Percentiles rank a stretch among this genome's conserved stretches.
Conservation (phyloP, 331 rosid genomes). For the Acacia pycnantha region DNA sequence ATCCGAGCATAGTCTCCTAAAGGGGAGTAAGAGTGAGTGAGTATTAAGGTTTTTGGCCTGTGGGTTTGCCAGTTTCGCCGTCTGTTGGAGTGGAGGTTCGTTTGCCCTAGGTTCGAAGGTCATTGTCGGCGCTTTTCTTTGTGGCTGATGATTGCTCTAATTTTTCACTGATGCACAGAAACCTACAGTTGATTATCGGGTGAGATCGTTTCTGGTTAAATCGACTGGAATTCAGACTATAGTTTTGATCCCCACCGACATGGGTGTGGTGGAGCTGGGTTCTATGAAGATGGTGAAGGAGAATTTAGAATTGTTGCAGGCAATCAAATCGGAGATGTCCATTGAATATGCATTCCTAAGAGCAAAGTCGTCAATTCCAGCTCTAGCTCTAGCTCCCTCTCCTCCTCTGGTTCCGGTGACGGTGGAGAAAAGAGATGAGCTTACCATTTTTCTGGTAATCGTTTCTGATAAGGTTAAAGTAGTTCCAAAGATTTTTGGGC, state of each 20-base stretch:
- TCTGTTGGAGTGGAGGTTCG: too few relatives aligned
- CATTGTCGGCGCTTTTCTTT: conserved; percentile 40
- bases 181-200: conserved; percentile 56
- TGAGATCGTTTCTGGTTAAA: conserved; percentile 68
- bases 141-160: conserved; percentile 45
- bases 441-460: conserved; percentile 31
- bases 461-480: conserved; percentile 46
- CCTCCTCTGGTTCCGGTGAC: conserved; percentile 30
- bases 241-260: conserved; percentile 86
- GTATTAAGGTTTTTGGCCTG: too few relatives aligned
- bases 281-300: conserved; percentile 69
- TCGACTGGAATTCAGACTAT: conserved; percentile 85
- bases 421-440: conserved; percentile 50
- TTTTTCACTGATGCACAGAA: conserved; percentile 48
- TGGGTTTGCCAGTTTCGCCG: too few relatives aligned
- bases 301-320: conserved; percentile 61
- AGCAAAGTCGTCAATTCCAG: conserved; percentile 1
- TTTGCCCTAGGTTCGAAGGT: too few relatives aligned
- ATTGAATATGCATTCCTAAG: conserved; percentile 37
- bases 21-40: too few relatives aligned
- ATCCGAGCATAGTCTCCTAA: too few relatives aligned
- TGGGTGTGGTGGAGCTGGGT: conserved; percentile 90
- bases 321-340: conserved; percentile 61
- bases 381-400: neutral
- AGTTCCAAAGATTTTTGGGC: conserved; percentile 81